Evolutionary conservation across 768 basidiomycete species (phyloP).

Genomic region (Suillus lakei): DNA sequence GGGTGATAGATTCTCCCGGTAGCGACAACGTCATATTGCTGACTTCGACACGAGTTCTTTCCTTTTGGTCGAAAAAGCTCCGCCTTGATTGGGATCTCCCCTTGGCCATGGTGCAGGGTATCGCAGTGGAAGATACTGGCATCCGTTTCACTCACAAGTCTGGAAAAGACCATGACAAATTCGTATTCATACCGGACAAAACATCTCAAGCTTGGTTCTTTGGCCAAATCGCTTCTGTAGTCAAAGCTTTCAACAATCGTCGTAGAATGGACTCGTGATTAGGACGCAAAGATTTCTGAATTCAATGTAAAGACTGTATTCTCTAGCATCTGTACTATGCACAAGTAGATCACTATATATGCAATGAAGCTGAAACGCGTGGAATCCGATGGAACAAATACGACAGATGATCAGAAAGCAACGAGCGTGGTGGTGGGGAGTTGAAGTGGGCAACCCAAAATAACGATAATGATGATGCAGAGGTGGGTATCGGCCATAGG

Average conservation of each 20-base stretch:
- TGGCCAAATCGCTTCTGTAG: constrained; percentile 72
- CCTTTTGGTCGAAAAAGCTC: constrained; percentile 85
- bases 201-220: constrained; percentile 82
- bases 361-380: constrained; percentile 28
- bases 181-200: constrained; percentile 78
- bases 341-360: constrained; percentile 28
- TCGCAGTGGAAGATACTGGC: constrained; percentile 89
- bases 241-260: constrained; percentile 75
- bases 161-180: constrained; percentile 76
- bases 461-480: constrained; percentile 22
- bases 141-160: constrained; percentile 85
- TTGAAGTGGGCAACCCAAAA: constrained; percentile 21
- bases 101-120: constrained; percentile 82
- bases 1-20: constrained; percentile 65
- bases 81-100: constrained; percentile 92
- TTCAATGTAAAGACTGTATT: constrained; percentile 23
- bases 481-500: constrained; percentile 34
- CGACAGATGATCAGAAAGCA: constrained; percentile 24
- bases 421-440: constrained; percentile 22
- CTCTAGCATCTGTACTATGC: constrained; percentile 31
- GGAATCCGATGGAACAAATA: constrained; percentile 26
- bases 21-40: constrained; percentile 82
- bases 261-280: constrained; percentile 65
- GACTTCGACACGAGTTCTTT: constrained; percentile 78
- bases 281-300: constrained; percentile 15